Evolutionary conservation across 169 alveolate genomes (phyloP).

Genomic region (Eimeria maxima): DNA sequence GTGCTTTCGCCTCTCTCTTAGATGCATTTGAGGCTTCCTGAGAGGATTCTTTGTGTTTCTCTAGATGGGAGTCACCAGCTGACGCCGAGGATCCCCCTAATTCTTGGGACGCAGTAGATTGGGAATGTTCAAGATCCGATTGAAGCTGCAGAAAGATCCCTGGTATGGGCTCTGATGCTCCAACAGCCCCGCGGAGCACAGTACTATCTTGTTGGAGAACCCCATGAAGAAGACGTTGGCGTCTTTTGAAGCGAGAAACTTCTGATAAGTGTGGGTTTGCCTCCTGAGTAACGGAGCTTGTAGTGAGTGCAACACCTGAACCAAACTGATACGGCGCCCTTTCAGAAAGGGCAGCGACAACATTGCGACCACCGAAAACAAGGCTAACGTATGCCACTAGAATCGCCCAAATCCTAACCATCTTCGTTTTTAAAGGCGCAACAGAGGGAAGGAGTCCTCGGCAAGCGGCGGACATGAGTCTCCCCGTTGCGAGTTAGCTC

Average conservation of each 20-base stretch:
- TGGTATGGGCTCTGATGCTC: background rate
- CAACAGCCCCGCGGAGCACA: background rate
- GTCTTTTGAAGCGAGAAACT: background rate
- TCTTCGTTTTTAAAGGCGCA: background rate
- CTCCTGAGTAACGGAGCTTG: background rate
- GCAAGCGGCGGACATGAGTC: slow-evolving; percentile 9
- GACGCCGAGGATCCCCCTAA: background rate
- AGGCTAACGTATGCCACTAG: background rate
- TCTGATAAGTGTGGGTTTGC: background rate
- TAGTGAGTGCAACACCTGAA: background rate
- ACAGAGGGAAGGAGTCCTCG: slow-evolving; percentile 18
- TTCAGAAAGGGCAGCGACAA: background rate
- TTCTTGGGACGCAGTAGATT: background rate
- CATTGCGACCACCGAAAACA: background rate
- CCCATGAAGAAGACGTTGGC: background rate
- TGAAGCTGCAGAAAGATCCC: slow-evolving; percentile 3
- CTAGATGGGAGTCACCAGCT: slow-evolving; percentile 2
- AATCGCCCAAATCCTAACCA: background rate
- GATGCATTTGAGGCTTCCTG: background rate
- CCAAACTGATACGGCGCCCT: background rate
- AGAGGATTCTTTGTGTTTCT: background rate
- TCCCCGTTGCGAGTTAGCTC: slow-evolving; percentile 32
- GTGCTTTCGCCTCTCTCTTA: background rate
- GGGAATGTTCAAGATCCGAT: background rate
- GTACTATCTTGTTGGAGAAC: slow-evolving; percentile 8